These are phyloP conservation scores for Cardiospermum halicacabum DNA, from an alignment of 345 rosid genomes.

Conservation along the genomic window DNA sequence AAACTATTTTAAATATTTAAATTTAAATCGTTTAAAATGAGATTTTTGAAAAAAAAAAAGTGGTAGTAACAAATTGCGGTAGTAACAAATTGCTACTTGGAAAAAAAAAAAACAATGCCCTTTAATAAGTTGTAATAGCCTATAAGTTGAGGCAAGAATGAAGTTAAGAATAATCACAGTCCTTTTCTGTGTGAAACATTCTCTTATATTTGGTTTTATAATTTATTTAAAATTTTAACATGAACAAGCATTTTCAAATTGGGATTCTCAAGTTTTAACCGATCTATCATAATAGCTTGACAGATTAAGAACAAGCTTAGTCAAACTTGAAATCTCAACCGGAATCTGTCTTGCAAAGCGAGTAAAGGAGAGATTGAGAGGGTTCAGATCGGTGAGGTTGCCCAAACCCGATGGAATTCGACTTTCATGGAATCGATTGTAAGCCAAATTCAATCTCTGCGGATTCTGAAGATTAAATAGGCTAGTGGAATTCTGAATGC, in stretches of 20 bases:
- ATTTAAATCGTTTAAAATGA: too few relatives aligned
- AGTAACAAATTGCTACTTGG: too few relatives aligned
- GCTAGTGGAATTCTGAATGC: constrained; percentile 13
- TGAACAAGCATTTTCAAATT: constrained; percentile 20
- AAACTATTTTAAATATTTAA: too few relatives aligned
- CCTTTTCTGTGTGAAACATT: too few relatives aligned
- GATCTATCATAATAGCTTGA: not conserved
- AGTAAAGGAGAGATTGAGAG: constrained; percentile 34
- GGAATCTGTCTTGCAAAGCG: constrained; percentile 35
- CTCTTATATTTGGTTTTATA: too few relatives aligned
- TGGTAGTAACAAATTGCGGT: too few relatives aligned
- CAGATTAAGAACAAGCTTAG: constrained; percentile 25
- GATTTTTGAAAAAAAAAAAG: too few relatives aligned
- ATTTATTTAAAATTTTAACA: too few relatives aligned
- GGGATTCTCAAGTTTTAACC: constrained; percentile 21
- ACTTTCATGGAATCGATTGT: not conserved
- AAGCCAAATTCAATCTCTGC: constrained; percentile 15
- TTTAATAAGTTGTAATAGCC: too few relatives aligned
- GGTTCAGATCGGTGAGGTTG: not conserved
- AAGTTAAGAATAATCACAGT: too few relatives aligned
- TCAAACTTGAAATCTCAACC: constrained; percentile 18
- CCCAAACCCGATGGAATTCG: constrained; percentile 4
- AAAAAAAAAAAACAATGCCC: too few relatives aligned
- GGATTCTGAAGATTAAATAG: constrained; percentile 20
- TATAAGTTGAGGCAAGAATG: too few relatives aligned